Percentiles rank a stretch among this genome's conserved stretches.
Conservation (phyloP, 495 filamentous ascomycete genomes). For the Aspergillus biplanus region DNA sequence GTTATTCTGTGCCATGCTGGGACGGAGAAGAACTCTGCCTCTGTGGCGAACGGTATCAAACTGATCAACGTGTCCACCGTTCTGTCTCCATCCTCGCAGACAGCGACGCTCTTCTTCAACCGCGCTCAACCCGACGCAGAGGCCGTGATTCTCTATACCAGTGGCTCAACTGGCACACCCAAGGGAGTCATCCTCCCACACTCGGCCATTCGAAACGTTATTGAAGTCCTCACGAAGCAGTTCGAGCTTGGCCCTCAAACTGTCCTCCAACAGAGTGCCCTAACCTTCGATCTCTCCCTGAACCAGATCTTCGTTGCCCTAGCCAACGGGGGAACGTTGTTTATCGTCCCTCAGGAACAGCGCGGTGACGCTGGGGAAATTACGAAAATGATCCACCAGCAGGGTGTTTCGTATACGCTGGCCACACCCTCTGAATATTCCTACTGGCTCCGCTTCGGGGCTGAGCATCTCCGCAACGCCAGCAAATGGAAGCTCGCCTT, state of each 20-base stretch:
- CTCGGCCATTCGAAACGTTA: slow-evolving; percentile 31
- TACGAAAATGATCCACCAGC: slow-evolving; percentile 34
- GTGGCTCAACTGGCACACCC: slow-evolving; percentile 41
- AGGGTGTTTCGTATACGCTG: slow-evolving; percentile 40
- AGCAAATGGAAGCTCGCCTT: neutral
- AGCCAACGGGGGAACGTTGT: slow-evolving; percentile 37
- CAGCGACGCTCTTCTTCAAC: slow-evolving; percentile 20
- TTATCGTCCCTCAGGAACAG: slow-evolving; percentile 26
- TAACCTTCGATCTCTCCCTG: slow-evolving; percentile 41
- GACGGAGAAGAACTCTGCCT: neutral
- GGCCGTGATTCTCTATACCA: slow-evolving; percentile 44
- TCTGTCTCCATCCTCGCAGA: too few species aligned
- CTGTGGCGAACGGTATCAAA: too few species aligned
- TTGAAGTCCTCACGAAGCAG: slow-evolving; percentile 28
- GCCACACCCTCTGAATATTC: slow-evolving; percentile 49
- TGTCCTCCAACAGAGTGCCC: slow-evolving; percentile 48
- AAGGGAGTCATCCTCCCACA: slow-evolving; percentile 46
- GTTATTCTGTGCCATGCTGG: neutral
- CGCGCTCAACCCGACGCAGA: slow-evolving; percentile 3
- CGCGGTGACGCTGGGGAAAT: slow-evolving; percentile 39
- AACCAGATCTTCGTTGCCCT: slow-evolving; percentile 37
- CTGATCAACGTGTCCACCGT: too few species aligned
- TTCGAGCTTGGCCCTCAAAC: slow-evolving; percentile 30
- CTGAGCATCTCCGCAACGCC: slow-evolving; percentile 4
- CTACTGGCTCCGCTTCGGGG: slow-evolving; percentile 35